Evolutionary conservation across 164 flowering plant genomes (phyloP), one percentile per base, ranked within the genome.

Genomic region (Macadamia integrifolia): DNA sequence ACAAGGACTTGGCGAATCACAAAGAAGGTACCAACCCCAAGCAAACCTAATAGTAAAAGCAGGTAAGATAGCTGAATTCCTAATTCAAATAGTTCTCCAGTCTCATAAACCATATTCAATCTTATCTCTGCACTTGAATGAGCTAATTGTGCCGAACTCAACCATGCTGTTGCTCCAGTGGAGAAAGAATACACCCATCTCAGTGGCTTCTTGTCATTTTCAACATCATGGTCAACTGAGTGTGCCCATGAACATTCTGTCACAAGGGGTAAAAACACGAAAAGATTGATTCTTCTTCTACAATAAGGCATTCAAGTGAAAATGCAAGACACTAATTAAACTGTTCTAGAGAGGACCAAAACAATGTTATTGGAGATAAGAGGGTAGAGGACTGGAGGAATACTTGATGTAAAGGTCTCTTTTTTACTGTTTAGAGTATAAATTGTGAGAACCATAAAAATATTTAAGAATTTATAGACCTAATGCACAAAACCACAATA

Each of bases 1-100:
- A 91, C 88, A 71, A 93, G 90, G 57, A 93, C 97, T 77, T 93
- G 98, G 43, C 97, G 94, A 61, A 93, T 83, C 60, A 93, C 97
- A 72, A 83, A 93, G 77, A 88, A 89, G 43, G 85, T 80, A 50
- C 97, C 98, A 74, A 76, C 86, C 31, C 96, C 98, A 74, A 91
- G 92, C 72, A 93, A 80, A 15, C 86, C 96, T 58, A 93, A 71
- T 30, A 91, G 76, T 66, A 87, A 63, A 53, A 93, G 86, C 75
- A 93, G 74, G 78, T 93, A 93, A 28, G 93, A 84, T 49, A 91
- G 85, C 74, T 93, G 98, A 67, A 91, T 93, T 65, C 98, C 98
- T 77, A 89, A 72, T 75, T 93, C 97, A 83, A 93, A 93, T 55
- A 88, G 79, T 69, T 89, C 98, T 1, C 91, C 92, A 76, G 82